These are phyloP conservation scores for Jimgerdemannia flammicorona DNA, from an alignment of 192 early-diverging fungal genomes.

Conservation along the genomic window DNA sequence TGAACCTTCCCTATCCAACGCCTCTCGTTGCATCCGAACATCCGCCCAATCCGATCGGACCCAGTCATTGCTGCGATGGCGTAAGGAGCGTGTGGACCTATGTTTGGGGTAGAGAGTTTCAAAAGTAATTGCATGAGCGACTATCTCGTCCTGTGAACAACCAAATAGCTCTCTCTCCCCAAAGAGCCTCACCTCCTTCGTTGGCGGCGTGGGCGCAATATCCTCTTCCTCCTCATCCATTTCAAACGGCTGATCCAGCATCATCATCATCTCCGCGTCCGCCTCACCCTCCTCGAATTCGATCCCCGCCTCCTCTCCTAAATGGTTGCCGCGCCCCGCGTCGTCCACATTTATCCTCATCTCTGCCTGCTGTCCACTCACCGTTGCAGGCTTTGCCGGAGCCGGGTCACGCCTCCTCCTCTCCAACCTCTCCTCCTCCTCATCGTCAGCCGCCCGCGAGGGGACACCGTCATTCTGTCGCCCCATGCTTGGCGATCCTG, in stretches of 20 bases:
- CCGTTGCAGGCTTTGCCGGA: no score
- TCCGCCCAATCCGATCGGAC: no score
- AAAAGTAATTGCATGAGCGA: not conserved
- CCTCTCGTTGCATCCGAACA: no score
- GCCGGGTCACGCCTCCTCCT: not conserved
- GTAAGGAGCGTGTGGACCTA: not conserved
- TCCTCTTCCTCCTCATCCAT: not conserved
- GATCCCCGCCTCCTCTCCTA: no score
- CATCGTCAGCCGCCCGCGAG: not conserved
- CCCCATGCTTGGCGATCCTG: not conserved
- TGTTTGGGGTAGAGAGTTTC: not conserved
- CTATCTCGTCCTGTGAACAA: not conserved
- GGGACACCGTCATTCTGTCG: not conserved
- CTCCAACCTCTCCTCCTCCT: not conserved
- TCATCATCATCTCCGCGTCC: not conserved
- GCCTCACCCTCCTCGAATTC: no score
- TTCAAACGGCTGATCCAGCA: not conserved
- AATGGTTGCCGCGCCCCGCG: no score
- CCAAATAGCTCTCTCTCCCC: not conserved
- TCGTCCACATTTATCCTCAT: not conserved
- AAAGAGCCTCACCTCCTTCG: not conserved
- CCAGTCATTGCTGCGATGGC: not conserved
- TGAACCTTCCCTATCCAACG: no score
- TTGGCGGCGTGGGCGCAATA: not conserved
- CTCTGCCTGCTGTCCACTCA: not conserved